phyloP scores from a whole-genome alignment of 2,329 filamentous ascomycete genomes.

The Ophiostoma sp. region DNA sequence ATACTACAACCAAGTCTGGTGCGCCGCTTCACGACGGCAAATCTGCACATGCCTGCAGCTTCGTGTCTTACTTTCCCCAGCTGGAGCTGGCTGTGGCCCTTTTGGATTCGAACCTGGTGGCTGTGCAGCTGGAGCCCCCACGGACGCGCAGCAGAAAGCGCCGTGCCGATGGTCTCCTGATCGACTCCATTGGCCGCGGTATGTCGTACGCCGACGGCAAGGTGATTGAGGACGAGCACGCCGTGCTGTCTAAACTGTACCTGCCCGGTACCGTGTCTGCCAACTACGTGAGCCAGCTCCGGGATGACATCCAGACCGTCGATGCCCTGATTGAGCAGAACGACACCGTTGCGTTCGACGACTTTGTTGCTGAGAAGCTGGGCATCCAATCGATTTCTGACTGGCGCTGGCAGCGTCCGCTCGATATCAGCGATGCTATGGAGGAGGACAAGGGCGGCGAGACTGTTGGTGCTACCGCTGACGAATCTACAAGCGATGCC shows the following conservation, averaged over 20 bases:
- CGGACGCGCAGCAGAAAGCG: constrained; percentile 51
- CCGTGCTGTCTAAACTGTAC: constrained; percentile 29
- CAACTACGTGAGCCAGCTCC: constrained; percentile 44
- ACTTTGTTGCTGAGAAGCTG: constrained; percentile 39
- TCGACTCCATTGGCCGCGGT: constrained; percentile 69
- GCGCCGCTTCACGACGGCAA: constrained; percentile 33
- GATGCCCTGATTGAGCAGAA: constrained; percentile 45
- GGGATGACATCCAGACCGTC: constrained; percentile 42
- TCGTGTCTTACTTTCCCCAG: constrained; percentile 60
- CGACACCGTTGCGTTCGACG: constrained; percentile 47
- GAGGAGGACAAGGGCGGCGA: constrained; percentile 21
- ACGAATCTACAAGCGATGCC: background rate
- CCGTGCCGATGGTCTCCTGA: constrained; percentile 57
- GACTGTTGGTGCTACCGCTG: background rate
- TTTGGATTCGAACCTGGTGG: constrained; percentile 58
- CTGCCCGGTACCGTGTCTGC: constrained; percentile 49
- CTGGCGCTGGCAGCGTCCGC: constrained; percentile 29
- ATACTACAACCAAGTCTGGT: constrained; percentile 18
- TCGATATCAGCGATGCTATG: constrained; percentile 27
- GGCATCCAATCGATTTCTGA: constrained; percentile 34
- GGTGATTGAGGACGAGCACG: constrained; percentile 2
- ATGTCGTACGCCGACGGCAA: constrained; percentile 31
- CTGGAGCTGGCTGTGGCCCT: constrained; percentile 62
- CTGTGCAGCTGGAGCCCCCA: constrained; percentile 62
- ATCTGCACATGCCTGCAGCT: constrained; percentile 35